Evolutionary conservation across 441 rosid genomes (phyloP).

Genomic region (Jatropha podagrica): DNA sequence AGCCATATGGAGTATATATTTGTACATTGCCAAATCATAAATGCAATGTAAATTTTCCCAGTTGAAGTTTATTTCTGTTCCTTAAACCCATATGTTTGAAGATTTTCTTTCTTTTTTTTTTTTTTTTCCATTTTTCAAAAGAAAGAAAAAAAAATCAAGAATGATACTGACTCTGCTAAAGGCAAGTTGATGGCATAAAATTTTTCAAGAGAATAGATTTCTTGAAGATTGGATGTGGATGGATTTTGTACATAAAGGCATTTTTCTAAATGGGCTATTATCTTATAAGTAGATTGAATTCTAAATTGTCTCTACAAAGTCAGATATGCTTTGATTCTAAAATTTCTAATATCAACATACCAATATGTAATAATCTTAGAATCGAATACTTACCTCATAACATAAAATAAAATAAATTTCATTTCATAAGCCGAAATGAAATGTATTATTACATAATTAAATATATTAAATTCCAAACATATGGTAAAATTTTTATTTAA

Average conservation of each 20-base stretch:
- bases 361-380: too few species aligned
- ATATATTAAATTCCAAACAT: too few species aligned
- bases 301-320: slow-evolving; percentile 11
- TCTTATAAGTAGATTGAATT: slow-evolving; percentile 14
- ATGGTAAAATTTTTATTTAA: too few species aligned
- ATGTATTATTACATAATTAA: too few species aligned
- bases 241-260: slow-evolving; percentile 9
- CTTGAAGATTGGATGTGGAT: slow-evolving; percentile 14
- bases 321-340: slow-evolving; percentile 22
- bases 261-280: not conserved
- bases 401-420: too few species aligned
- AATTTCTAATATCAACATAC: slow-evolving; percentile 2
- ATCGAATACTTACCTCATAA: too few species aligned
- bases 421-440: too few species aligned
- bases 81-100: not conserved
- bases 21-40: slow-evolving; percentile 26
- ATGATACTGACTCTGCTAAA: not conserved
- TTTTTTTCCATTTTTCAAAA: not conserved
- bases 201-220: slow-evolving; percentile 7
- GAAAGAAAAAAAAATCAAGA: not conserved
- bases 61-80: not conserved
- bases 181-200: not conserved
- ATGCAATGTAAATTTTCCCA: slow-evolving; percentile 21
- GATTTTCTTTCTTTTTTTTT: not conserved
- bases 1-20: not conserved